Base-by-base conservation (phyloP, 371 early-diverging fungal genomes). In the Zychaea mexicana region DNA sequence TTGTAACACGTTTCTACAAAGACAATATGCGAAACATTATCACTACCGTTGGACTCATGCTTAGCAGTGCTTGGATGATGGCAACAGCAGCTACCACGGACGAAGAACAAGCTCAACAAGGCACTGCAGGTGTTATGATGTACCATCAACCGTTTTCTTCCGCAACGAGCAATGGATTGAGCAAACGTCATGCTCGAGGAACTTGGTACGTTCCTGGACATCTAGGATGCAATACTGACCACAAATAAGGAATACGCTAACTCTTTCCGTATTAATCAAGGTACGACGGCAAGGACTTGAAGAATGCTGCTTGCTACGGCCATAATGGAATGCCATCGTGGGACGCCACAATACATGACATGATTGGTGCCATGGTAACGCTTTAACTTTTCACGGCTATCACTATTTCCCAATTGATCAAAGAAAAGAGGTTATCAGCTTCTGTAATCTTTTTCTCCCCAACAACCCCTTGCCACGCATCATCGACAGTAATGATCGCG, bases 291-390 rank as follows among this genome's bases (percentile, higher is more conserved):
- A 57, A 39, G 30, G 82, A 78, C 57, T 70, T 81, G 64, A 76
- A 73, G 28, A 74, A 81, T 55, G 82, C 82, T 55, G 82, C 78
- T 52, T 81, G 82, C 64, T 81, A 81, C 46, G 79, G 66, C 46
- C 74, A 76, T 62, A 73, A 75, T 28, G 79, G 79, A 39, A 75
- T 78, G 47, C 76, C 75, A 38, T 49, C 60, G 13, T 81, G 64
- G 64, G 68, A 71, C 65, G 79, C 82, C 42, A 67, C 71, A 4
- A 52, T 65, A 36, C 67, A 78, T 61, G 68, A 67, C 38, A 69
- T 77, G 75, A 77, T 81, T 61, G 78, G 79, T 61, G 82, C 82
- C 21, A 78, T 81, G 82, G 79, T 79, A 72, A 72, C 9, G n/a
- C n/a, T n/a, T n/a, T n/a, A n/a, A n/a, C n/a, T n/a, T n/a, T n/a